Percentiles rank a stretch among this genome's conserved stretches.
These are phyloP conservation scores for Sporothrix mexicana DNA, from an alignment of 2,329 filamentous ascomycete species.

Conservation along the genomic window DNA sequence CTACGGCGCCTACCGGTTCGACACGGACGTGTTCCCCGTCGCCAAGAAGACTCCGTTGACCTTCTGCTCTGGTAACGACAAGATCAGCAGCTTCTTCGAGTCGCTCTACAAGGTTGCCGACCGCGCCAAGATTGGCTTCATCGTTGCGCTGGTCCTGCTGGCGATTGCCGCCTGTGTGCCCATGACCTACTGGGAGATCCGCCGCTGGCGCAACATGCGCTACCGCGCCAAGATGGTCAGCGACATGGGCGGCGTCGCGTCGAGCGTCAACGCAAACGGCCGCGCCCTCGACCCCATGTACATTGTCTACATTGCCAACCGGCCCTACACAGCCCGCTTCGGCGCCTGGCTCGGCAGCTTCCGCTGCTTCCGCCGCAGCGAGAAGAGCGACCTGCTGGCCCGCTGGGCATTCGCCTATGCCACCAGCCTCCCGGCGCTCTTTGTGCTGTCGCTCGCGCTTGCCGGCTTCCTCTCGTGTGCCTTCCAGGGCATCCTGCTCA, in stretches of 20 bases:
- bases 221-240: constrained; percentile 65
- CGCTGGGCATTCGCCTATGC: constrained; percentile 87
- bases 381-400: constrained; percentile 71
- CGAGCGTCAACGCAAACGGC: too few relatives aligned
- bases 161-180: constrained; percentile 61
- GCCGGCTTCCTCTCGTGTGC: constrained; percentile 83
- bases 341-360: constrained; percentile 71
- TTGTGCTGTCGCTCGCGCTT: constrained; percentile 80
- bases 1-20: constrained; percentile 76
- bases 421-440: constrained; percentile 84
- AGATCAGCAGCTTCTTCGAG: constrained; percentile 83
- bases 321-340: constrained; percentile 73
- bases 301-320: constrained; percentile 83
- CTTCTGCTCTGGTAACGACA: constrained; percentile 87
- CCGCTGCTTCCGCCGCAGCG: constrained; percentile 56
- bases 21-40: constrained; percentile 78
- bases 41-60: constrained; percentile 80
- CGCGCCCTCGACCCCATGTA: constrained; percentile 81
- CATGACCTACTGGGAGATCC: constrained; percentile 81
- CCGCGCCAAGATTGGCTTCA: constrained; percentile 74
- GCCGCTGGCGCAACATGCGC: constrained; percentile 75
- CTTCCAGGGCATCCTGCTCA: constrained; percentile 81
- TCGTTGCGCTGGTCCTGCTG: constrained; percentile 71
- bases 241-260: neutral
- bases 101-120: constrained; percentile 69